A percentile compares a stretch with the other conserved stretches of the same genome.
phyloP scores from a whole-genome alignment of 2,329 filamentous ascomycete genomes.

The Davidsoniella australis region DNA sequence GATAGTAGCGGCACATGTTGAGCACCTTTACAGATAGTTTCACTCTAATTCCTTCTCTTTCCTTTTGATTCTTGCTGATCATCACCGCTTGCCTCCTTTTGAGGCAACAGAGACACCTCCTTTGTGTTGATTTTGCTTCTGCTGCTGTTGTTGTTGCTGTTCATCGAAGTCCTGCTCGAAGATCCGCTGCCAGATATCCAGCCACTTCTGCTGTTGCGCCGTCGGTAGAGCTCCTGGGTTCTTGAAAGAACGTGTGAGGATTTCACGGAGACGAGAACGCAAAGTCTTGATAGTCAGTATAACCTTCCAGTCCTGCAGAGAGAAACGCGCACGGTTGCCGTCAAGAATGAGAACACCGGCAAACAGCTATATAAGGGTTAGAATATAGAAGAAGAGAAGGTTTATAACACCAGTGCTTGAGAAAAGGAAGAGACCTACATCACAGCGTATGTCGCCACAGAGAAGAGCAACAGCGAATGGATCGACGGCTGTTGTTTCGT shows the following conservation, averaged over 20 bases:
- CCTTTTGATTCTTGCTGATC: no score
- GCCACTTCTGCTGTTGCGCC: slow-evolving; percentile 53
- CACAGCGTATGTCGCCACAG: slow-evolving; percentile 77
- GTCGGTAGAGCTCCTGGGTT: slow-evolving; percentile 45
- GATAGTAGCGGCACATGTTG: no score
- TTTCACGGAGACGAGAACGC: slow-evolving; percentile 54
- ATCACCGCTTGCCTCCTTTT: no score
- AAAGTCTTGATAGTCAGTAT: slow-evolving; percentile 79
- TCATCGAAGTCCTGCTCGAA: slow-evolving; percentile 24
- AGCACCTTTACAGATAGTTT: no score
- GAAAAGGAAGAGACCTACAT: slow-evolving; percentile 32
- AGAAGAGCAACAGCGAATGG: slow-evolving; percentile 70
- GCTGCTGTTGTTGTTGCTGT: not conserved
- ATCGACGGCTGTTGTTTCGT: slow-evolving; percentile 68
- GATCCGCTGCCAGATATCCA: slow-evolving; percentile 56
- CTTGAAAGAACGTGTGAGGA: slow-evolving; percentile 56
- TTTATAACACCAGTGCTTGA: not conserved
- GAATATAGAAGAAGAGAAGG: not conserved
- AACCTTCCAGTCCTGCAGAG: slow-evolving; percentile 74
- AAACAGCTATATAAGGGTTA: slow-evolving; percentile 42
- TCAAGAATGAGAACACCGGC: slow-evolving; percentile 76
- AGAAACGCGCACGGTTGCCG: slow-evolving; percentile 70
- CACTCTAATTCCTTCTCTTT: no score
- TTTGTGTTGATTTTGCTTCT: not conserved
- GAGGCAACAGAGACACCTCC: no score